Conservation (phyloP, 2,329 filamentous ascomycete genomes). For the Alternaria brassicicola region DNA sequence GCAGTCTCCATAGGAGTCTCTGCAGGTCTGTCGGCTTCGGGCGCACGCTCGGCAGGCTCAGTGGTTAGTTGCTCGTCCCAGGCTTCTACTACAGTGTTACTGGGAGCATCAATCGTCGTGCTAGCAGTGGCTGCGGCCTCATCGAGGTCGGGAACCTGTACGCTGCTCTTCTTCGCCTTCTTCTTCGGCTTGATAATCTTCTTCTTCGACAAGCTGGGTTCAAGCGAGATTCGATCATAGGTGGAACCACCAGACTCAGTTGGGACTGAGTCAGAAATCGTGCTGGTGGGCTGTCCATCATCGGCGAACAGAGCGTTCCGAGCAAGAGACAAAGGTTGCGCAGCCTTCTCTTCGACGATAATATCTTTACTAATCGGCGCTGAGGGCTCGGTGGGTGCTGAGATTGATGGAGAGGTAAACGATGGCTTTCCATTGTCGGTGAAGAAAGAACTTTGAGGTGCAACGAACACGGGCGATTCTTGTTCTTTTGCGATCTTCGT, state of each 20-base stretch:
- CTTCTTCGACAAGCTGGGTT: slow-evolving; percentile 24
- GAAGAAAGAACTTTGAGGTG: slow-evolving; percentile 14
- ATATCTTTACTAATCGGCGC: neutral
- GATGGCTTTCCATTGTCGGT: slow-evolving; percentile 13
- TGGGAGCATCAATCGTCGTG: neutral
- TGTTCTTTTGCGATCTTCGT: neutral
- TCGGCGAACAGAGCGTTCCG: slow-evolving; percentile 13
- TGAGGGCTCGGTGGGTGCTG: neutral
- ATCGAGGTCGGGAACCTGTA: slow-evolving; percentile 9
- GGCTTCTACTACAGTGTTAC: neutral
- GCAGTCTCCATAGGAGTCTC: slow-evolving; percentile 5
- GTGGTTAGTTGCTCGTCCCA: neutral
- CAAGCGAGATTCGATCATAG: slow-evolving; percentile 17
- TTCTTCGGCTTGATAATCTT: slow-evolving; percentile 37
- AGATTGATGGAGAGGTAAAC: neutral
- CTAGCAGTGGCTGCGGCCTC: neutral
- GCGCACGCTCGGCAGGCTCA: neutral
- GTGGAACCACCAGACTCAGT: slow-evolving; percentile 3
- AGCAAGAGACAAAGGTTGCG: neutral
- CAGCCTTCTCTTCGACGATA: neutral
- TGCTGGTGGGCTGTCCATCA: slow-evolving; percentile 6
- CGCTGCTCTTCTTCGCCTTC: slow-evolving; percentile 28
- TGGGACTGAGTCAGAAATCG: neutral
- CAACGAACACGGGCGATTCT: neutral
- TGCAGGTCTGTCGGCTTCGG: neutral